phyloP scores from a whole-genome alignment of 306 rosid species.

The Lathyrus oleraceus region DNA sequence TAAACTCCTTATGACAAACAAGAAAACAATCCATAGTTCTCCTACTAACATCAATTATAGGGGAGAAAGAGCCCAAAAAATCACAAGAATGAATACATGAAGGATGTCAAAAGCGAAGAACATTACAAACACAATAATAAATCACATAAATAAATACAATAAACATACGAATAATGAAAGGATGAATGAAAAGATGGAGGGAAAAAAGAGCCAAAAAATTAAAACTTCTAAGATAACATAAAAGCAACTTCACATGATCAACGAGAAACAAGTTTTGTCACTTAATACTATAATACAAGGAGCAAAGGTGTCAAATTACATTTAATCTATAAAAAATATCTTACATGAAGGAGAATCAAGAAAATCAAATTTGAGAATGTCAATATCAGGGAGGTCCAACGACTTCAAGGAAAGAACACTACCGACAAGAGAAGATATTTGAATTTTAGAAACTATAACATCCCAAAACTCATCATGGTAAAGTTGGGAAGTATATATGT shows the following conservation, averaged over 20 bases:
- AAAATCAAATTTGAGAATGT: slow-evolving; percentile 88
- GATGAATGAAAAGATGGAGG: neutral
- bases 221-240: neutral
- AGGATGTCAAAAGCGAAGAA: slow-evolving; percentile 17
- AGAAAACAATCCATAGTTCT: no score
- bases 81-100: no score
- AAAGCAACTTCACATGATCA: neutral
- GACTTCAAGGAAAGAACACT: slow-evolving; percentile 96
- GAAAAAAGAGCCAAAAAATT: neutral
- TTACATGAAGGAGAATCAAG: slow-evolving; percentile 87
- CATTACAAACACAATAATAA: slow-evolving; percentile 14
- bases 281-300: slow-evolving; percentile 15
- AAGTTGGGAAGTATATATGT: slow-evolving; percentile 66
- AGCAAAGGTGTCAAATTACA: slow-evolving; percentile 11
- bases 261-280: slow-evolving; percentile 26
- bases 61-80: no score
- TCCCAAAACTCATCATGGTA: slow-evolving; percentile 80
- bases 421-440: slow-evolving; percentile 89
- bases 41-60: no score
- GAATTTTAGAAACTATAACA: slow-evolving; percentile 93
- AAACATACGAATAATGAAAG: neutral
- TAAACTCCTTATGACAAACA: no score
- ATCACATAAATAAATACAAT: slow-evolving; percentile 10
- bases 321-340: slow-evolving; percentile 15
- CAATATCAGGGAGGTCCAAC: slow-evolving; percentile 88